A percentile compares a stretch with the other conserved stretches of the same genome.
These are phyloP conservation scores for Aureobasidium zeae DNA, from an alignment of 2,329 filamentous ascomycete genomes.

Conservation along the genomic window DNA sequence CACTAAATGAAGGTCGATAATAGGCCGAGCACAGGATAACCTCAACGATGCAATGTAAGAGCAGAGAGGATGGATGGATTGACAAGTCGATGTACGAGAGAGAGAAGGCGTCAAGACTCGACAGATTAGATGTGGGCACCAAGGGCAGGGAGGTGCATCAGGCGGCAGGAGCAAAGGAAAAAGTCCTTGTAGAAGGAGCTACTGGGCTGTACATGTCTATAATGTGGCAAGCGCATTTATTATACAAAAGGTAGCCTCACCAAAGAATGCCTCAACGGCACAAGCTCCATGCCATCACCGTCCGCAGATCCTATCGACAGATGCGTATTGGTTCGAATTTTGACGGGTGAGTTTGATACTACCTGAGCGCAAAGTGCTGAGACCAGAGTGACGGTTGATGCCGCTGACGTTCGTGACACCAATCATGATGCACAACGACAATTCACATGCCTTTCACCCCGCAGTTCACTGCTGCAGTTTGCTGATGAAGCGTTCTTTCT, in stretches of 20 bases:
- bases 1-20: not conserved
- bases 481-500: too few species aligned
- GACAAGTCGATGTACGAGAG: conserved; percentile 4
- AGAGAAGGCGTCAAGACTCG: conserved; percentile 5
- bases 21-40: conserved; percentile 11
- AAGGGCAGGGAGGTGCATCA: conserved; percentile 5
- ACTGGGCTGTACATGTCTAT: not conserved
- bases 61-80: conserved; percentile 5
- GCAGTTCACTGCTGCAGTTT: too few species aligned
- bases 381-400: too few species aligned
- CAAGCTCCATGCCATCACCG: conserved; percentile 2
- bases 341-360: too few species aligned
- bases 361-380: too few species aligned
- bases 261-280: conserved; percentile 7
- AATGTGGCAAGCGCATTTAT: not conserved
- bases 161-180: not conserved
- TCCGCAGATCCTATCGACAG: conserved; percentile 1
- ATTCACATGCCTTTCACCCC: too few species aligned
- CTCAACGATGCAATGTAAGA: not conserved
- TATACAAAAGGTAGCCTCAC: too few species aligned
- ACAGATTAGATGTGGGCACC: conserved; percentile 1
- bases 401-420: too few species aligned
- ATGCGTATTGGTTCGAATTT: not conserved
- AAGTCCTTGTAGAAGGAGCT: not conserved
- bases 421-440: too few species aligned